phyloP scores from a whole-genome alignment of 2,329 filamentous ascomycete genomes.

The Elsinoe necatrix region DNA sequence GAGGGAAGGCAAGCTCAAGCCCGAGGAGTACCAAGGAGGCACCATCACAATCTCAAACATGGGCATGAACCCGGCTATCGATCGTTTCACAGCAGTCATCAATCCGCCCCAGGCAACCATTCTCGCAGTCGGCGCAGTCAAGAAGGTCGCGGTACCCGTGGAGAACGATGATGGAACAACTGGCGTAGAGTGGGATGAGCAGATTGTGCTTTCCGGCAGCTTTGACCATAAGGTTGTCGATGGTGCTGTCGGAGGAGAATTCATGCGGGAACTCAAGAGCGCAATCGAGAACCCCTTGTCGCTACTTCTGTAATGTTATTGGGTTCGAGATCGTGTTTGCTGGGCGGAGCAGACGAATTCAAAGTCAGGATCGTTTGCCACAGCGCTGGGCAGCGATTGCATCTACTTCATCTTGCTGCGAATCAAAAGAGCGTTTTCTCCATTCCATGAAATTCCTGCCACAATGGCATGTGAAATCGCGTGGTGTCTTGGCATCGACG shows the following conservation, averaged over 20 bases:
- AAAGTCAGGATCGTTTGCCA: background rate
- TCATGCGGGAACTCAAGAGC: constrained; percentile 95
- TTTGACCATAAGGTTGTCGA: constrained; percentile 99
- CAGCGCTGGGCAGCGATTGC: background rate
- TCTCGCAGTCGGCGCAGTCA: constrained; percentile 85
- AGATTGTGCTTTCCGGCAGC: constrained; percentile 88
- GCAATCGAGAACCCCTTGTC: constrained; percentile 94
- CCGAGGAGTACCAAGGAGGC: constrained; percentile 97
- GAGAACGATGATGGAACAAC: constrained; percentile 75
- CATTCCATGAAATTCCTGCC: background rate
- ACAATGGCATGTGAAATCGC: background rate
- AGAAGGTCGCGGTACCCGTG: constrained; percentile 84
- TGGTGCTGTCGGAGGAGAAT: constrained; percentile 91
- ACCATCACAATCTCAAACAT: constrained; percentile 99
- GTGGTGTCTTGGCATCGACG: background rate
- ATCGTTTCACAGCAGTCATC: constrained; percentile 96
- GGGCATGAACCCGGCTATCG: constrained; percentile 97
- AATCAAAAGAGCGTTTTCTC: background rate
- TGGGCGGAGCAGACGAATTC: background rate
- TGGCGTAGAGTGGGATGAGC: constrained; percentile 82
- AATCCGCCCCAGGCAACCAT: constrained; percentile 97
- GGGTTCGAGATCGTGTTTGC: background rate
- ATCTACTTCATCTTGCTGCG: background rate
- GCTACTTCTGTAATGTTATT: constrained; percentile 66
- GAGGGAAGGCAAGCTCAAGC: constrained; percentile 95